A percentile compares a stretch with the other conserved stretches of the same genome.
Conservation (phyloP, 495 filamentous ascomycete genomes). For the Hypoxylon trugodes region DNA sequence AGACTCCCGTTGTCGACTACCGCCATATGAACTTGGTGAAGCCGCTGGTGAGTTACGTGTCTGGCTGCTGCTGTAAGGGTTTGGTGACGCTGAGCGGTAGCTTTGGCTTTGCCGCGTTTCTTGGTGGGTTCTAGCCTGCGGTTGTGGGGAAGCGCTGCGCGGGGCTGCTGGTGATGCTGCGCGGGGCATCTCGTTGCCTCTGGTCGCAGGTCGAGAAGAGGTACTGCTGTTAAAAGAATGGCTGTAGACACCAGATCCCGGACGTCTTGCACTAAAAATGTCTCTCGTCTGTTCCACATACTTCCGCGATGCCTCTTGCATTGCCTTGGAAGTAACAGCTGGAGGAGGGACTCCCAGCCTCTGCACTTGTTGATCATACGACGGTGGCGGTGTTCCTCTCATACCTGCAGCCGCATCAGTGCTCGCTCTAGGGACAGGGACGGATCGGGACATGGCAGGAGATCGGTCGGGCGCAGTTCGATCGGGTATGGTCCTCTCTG, state of each 20-base stretch:
- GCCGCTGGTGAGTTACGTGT: constrained; percentile 47
- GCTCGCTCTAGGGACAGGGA: constrained; percentile 60
- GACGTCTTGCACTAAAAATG: constrained; percentile 72
- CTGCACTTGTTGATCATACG: constrained; percentile 80
- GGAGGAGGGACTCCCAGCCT: constrained; percentile 89
- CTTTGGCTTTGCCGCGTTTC: constrained; percentile 48
- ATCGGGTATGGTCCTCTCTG: constrained; percentile 71
- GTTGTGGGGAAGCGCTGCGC: constrained; percentile 62
- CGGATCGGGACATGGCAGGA: constrained; percentile 46
- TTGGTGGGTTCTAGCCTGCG: constrained; percentile 49
- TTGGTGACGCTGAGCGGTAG: constrained; percentile 54
- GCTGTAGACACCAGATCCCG: constrained; percentile 45
- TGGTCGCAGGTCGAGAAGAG: constrained; percentile 54
- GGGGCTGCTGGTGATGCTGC: constrained; percentile 60
- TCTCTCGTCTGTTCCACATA: constrained; percentile 84
- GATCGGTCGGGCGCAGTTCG: constrained; percentile 53
- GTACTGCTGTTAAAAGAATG: constrained; percentile 37
- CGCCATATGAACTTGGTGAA: constrained; percentile 61
- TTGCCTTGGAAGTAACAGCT: constrained; percentile 88
- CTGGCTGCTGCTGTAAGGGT: constrained; percentile 37
- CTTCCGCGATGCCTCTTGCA: constrained; percentile 90
- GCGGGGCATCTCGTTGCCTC: constrained; percentile 58
- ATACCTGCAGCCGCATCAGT: constrained; percentile 58
- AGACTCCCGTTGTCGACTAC: constrained; percentile 48
- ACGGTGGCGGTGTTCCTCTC: constrained; percentile 81